phyloP scores from a whole-genome alignment of 176 grass and related monocot species.

The Tillandsia leiboldiana region DNA sequence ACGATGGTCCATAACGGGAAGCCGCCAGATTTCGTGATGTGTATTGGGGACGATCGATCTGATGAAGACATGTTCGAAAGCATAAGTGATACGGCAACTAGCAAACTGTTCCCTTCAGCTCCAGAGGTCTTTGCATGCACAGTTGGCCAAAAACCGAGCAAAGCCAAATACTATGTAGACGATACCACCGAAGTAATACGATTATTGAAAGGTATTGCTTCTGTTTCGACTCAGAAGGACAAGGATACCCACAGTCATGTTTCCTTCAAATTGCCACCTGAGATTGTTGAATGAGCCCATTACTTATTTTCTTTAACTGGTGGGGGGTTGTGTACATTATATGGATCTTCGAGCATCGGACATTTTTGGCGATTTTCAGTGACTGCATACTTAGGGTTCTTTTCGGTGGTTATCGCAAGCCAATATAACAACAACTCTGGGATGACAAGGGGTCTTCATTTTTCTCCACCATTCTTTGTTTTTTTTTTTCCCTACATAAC shows the following conservation, averaged over 20 bases:
- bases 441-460: too few relatives aligned
- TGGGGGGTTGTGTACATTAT: not conserved
- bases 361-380: too few relatives aligned
- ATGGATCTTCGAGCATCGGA: too few relatives aligned
- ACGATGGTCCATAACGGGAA: constrained; percentile 20
- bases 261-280: constrained; percentile 39
- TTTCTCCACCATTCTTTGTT: too few relatives aligned
- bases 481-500: not conserved
- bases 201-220: constrained; percentile 41
- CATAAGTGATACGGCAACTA: constrained; percentile 5
- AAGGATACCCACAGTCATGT: constrained; percentile 24
- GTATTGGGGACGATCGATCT: constrained; percentile 56
- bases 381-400: too few relatives aligned
- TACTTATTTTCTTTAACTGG: not conserved
- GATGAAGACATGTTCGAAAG: constrained; percentile 68
- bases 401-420: too few relatives aligned
- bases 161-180: constrained; percentile 59
- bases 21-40: constrained; percentile 45
- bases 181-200: constrained; percentile 43
- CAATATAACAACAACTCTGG: too few relatives aligned
- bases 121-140: constrained; percentile 46
- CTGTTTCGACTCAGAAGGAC: constrained; percentile 23
- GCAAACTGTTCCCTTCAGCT: constrained; percentile 2
- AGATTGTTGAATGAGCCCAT: constrained; percentile 22
- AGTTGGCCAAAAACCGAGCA: constrained; percentile 58